These are phyloP conservation scores for Paspalum vaginatum DNA, from an alignment of 176 grass and related monocot genomes.

Conservation along the genomic window DNA sequence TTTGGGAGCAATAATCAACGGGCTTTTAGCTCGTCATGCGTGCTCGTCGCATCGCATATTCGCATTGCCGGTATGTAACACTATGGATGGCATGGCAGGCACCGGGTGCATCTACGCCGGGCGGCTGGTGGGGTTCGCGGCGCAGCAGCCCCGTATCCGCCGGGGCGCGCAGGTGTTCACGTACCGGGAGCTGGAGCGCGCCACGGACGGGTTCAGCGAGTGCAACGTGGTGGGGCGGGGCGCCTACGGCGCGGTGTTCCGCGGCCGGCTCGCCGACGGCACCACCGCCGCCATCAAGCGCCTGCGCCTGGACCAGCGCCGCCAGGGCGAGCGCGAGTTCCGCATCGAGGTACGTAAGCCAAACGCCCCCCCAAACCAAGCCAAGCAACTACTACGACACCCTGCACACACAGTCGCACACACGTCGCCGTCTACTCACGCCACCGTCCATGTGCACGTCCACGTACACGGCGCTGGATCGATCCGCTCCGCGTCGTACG, in stretches of 20 bases:
- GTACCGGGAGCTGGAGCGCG: conserved; percentile 87
- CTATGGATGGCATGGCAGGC: no score
- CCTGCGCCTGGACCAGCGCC: conserved; percentile 71
- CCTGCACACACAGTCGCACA: no score
- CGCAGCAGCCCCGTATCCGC: no score
- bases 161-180: conserved; percentile 89
- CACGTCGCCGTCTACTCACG: conserved; percentile 30
- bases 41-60: no score
- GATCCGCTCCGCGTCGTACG: background rate
- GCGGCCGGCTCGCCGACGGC: conserved; percentile 73
- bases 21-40: no score
- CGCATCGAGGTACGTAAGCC: conserved; percentile 64
- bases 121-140: conserved; percentile 63
- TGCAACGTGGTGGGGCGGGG: conserved; percentile 76
- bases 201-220: conserved; percentile 86
- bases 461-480: background rate
- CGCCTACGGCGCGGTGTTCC: conserved; percentile 65
- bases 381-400: no score
- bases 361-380: no score
- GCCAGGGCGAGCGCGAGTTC: conserved; percentile 93
- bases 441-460: conserved; percentile 18
- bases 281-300: conserved; percentile 88
- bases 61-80: no score
- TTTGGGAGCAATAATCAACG: no score
- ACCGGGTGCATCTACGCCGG: conserved; percentile 82